A percentile compares a stretch with the other conserved stretches of the same genome.
phyloP scores from a whole-genome alignment of 768 basidiomycete species.

The Lentinula boryana region DNA sequence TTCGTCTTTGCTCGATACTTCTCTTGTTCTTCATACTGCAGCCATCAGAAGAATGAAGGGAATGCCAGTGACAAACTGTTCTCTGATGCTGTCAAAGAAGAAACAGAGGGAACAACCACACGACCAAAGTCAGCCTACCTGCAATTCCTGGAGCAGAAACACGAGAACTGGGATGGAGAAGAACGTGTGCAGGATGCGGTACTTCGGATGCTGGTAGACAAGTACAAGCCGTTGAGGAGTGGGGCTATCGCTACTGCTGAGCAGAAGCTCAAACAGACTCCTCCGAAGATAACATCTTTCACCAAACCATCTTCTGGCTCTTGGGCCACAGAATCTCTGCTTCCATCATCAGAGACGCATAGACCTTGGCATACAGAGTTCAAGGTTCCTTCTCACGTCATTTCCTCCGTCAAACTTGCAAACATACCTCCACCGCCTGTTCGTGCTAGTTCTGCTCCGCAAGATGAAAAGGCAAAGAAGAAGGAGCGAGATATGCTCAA shows the following conservation, averaged over 20 bases:
- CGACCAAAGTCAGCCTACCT: slow-evolving; percentile 12
- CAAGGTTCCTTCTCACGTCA: slow-evolving; percentile 50
- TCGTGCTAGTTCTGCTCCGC: slow-evolving; percentile 12
- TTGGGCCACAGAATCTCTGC: slow-evolving; percentile 45
- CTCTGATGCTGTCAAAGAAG: slow-evolving; percentile 55
- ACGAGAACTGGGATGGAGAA: slow-evolving; percentile 75
- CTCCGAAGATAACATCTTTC: slow-evolving; percentile 29
- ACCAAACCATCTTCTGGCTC: slow-evolving; percentile 23
- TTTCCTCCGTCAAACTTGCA: slow-evolving; percentile 48
- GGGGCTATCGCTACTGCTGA: slow-evolving; percentile 57
- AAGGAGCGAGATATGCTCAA: slow-evolving; percentile 46
- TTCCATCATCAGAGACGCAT: slow-evolving; percentile 51
- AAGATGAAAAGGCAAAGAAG: slow-evolving; percentile 32
- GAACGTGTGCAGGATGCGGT: slow-evolving; percentile 67
- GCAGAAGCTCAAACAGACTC: slow-evolving; percentile 51
- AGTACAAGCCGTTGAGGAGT: slow-evolving; percentile 75
- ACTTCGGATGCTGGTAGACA: slow-evolving; percentile 81
- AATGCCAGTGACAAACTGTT: slow-evolving; percentile 46
- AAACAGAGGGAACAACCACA: slow-evolving; percentile 25
- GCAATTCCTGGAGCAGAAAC: slow-evolving; percentile 30
- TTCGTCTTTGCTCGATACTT: no score
- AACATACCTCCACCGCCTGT: slow-evolving; percentile 27
- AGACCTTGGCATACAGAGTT: slow-evolving; percentile 69
- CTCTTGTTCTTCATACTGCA: not conserved
- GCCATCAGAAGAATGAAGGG: not conserved